These are phyloP conservation scores for Trichoderma koningii DNA, from an alignment of 2,329 filamentous ascomycete genomes.

Conservation along the genomic window DNA sequence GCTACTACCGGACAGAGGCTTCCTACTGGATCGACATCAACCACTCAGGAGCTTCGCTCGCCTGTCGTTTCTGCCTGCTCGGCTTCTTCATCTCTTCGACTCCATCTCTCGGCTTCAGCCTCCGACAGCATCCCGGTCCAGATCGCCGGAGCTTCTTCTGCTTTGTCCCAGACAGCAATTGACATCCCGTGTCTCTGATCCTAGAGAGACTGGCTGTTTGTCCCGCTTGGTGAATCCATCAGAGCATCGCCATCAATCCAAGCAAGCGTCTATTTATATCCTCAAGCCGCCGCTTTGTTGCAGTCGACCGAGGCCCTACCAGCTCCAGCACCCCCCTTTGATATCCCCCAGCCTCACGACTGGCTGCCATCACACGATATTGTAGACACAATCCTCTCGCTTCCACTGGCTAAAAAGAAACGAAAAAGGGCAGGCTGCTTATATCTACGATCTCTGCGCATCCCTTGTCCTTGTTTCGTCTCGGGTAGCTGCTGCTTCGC, in stretches of 20 bases:
- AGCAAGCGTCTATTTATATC: slow-evolving; percentile 12
- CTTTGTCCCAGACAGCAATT: slow-evolving; percentile 9
- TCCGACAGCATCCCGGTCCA: slow-evolving; percentile 4
- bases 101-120: slow-evolving; percentile 5
- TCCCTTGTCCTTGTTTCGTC: background rate
- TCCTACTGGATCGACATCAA: slow-evolving; percentile 1
- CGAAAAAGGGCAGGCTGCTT: background rate
- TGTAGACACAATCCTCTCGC: background rate
- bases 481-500: background rate
- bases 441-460: background rate
- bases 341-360: slow-evolving; percentile 14
- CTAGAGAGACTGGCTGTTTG: background rate
- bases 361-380: slow-evolving; percentile 16
- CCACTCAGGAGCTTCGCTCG: background rate
- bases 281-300: background rate
- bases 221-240: background rate
- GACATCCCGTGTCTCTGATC: background rate
- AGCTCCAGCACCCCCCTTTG: slow-evolving; percentile 1
- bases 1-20: background rate
- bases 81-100: background rate
- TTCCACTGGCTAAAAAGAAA: slow-evolving; percentile 16
- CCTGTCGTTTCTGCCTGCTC: slow-evolving; percentile 5
- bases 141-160: background rate
- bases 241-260: background rate
- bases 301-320: background rate